Evolutionary conservation across 2,329 filamentous ascomycete genomes (phyloP).

Genomic region (Fusarium sp.): DNA sequence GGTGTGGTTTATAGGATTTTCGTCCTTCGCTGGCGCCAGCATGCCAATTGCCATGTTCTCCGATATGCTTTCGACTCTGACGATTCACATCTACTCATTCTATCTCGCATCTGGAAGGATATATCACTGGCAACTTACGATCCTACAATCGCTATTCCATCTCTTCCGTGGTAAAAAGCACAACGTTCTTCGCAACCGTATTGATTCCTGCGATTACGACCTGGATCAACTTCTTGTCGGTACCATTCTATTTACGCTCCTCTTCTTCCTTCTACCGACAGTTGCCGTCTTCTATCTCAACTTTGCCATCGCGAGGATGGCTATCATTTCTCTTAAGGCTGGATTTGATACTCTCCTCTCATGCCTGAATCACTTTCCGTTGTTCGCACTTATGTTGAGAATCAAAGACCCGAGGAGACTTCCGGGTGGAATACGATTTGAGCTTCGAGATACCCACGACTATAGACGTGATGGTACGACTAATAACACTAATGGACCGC

Average conservation of each 20-base stretch:
- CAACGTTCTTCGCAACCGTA: conserved; percentile 95
- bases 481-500: conserved; percentile 59
- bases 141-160: conserved; percentile 97
- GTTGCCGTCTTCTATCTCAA: conserved; percentile 97
- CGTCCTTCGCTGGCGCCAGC: conserved; percentile 93
- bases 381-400: conserved; percentile 96
- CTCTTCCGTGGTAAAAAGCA: conserved; percentile 98
- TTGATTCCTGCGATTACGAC: conserved; percentile 98
- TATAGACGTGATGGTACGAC: conserved; percentile 56
- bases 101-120: conserved; percentile 97
- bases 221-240: conserved; percentile 95
- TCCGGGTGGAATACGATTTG: conserved; percentile 89
- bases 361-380: conserved; percentile 95
- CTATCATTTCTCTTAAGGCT: conserved; percentile 93
- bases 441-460: conserved; percentile 80
- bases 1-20: conserved; percentile 93
- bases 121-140: conserved; percentile 98
- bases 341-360: conserved; percentile 91
- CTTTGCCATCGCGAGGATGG: conserved; percentile 93
- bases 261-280: conserved; percentile 95
- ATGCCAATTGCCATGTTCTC: conserved; percentile 98
- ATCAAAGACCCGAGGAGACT: conserved; percentile 92
- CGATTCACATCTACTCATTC: conserved; percentile 97
- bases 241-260: conserved; percentile 93
- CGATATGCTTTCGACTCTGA: conserved; percentile 89